These are phyloP conservation scores for Oryza glaberrima DNA, from an alignment of 176 grass and related monocot species.

Conservation along the genomic window DNA sequence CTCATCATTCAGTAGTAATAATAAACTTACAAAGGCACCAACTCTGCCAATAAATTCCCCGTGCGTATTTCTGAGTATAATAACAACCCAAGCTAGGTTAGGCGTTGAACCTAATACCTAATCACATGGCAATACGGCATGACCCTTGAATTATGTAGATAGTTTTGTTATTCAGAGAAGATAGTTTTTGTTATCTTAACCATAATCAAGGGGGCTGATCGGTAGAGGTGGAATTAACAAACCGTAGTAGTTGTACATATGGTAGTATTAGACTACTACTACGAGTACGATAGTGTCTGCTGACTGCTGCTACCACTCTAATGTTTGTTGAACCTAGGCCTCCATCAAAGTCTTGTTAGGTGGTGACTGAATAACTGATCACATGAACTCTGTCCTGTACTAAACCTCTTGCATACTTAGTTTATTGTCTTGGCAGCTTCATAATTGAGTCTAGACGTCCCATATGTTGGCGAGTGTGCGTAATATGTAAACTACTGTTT, in stretches of 20 bases:
- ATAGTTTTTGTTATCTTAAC: neutral
- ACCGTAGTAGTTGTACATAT: neutral
- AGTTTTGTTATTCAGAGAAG: neutral
- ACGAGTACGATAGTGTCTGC: neutral
- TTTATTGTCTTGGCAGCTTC: neutral
- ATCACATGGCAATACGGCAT: neutral
- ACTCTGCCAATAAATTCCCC: neutral
- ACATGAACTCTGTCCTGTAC: neutral
- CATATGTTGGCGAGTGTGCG: neutral
- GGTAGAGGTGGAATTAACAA: neutral
- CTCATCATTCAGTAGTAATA: neutral
- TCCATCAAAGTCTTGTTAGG: neutral
- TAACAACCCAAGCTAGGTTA: neutral
- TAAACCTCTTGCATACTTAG: neutral
- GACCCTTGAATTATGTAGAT: neutral
- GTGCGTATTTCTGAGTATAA: neutral
- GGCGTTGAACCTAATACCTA: neutral
- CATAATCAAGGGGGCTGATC: neutral
- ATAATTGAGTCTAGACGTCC: constrained; percentile 19
- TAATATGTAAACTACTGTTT: neutral
- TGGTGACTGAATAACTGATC: neutral
- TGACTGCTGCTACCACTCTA: neutral
- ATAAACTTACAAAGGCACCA: neutral
- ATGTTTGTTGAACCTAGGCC: neutral
- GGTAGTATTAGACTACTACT: neutral